Evolutionary conservation across 2,329 filamentous ascomycete species (phyloP).

Genomic region (Cryoendolithus antarcticus): DNA sequence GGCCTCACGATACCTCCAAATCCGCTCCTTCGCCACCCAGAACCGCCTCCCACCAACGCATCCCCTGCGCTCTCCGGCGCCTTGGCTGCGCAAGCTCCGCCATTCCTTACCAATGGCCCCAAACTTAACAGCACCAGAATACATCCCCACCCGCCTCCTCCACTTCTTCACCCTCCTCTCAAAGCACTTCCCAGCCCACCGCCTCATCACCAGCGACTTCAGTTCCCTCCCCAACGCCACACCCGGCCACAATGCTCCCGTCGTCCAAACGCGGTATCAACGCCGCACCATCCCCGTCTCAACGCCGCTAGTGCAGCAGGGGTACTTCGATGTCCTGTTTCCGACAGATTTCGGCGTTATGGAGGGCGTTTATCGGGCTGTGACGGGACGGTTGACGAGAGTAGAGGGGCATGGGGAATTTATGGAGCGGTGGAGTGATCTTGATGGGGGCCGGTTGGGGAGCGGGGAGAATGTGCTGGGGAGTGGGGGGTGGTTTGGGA

Average conservation of each 20-base stretch:
- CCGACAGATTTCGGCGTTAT: slow-evolving; percentile 87
- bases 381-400: slow-evolving; percentile 82
- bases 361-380: slow-evolving; percentile 81
- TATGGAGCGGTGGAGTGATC: slow-evolving; percentile 74
- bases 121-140: slow-evolving; percentile 75
- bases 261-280: slow-evolving; percentile 89
- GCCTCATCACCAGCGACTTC: slow-evolving; percentile 83
- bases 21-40: slow-evolving; percentile 59
- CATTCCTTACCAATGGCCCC: slow-evolving; percentile 55
- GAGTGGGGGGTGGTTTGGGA: slow-evolving; percentile 81
- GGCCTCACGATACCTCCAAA: slow-evolving; percentile 66
- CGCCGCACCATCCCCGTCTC: slow-evolving; percentile 76
- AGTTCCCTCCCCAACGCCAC: slow-evolving; percentile 72
- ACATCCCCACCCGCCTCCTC: slow-evolving; percentile 88
- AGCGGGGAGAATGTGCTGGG: slow-evolving; percentile 90
- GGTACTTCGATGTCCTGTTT: slow-evolving; percentile 98
- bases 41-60: slow-evolving; percentile 48
- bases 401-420: slow-evolving; percentile 84
- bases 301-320: slow-evolving; percentile 91
- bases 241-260: slow-evolving; percentile 75
- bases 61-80: slow-evolving; percentile 41
- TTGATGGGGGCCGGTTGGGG: slow-evolving; percentile 77
- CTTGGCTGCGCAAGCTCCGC: slow-evolving; percentile 48
- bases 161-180: slow-evolving; percentile 91
- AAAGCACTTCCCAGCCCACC: slow-evolving; percentile 78